Evolutionary conservation across 805 yeast species (phyloP).

Genomic region (Lipomyces japonicus): DNA sequence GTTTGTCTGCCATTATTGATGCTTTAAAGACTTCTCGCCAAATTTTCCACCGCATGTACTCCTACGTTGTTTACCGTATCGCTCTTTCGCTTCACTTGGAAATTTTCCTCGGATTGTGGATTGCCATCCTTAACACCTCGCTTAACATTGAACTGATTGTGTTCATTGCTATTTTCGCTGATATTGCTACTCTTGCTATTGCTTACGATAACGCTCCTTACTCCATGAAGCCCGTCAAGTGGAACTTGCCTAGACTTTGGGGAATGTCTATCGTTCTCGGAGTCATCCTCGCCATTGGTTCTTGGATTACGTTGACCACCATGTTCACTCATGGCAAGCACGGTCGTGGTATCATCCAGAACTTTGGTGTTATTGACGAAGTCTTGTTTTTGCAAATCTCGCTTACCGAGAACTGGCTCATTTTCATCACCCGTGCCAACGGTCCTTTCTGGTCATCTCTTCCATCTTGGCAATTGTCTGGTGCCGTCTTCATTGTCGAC

Average conservation of each 20-base stretch:
- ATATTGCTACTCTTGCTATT: constrained; percentile 75
- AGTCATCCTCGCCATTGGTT: constrained; percentile 64
- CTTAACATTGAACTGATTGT: constrained; percentile 87
- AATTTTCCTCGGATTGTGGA: constrained; percentile 92
- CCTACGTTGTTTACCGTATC: constrained; percentile 96
- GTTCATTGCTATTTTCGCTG: constrained; percentile 92
- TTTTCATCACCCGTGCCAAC: constrained; percentile 92
- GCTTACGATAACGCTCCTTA: constrained; percentile 93
- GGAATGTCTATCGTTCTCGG: constrained; percentile 75
- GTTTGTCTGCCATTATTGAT: constrained; percentile 59
- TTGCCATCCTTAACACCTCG: constrained; percentile 84
- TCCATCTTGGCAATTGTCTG: constrained; percentile 95
- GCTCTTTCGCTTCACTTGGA: constrained; percentile 94
- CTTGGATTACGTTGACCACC: constrained; percentile 93
- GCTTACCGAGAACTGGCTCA: constrained; percentile 94
- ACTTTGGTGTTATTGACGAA: constrained; percentile 93
- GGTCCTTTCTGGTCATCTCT: constrained; percentile 98
- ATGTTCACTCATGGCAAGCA: constrained; percentile 67
- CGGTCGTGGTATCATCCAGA: constrained; percentile 89
- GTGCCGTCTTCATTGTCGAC: constrained; percentile 89
- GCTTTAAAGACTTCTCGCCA: constrained; percentile 85
- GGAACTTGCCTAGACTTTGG: constrained; percentile 93
- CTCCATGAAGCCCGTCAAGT: constrained; percentile 88
- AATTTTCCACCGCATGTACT: constrained; percentile 98
- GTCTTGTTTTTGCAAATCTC: constrained; percentile 90